A percentile compares a stretch with the other conserved stretches of the same genome.
Conservation (phyloP, 441 rosid genomes). For the Corymbia calophylla region DNA sequence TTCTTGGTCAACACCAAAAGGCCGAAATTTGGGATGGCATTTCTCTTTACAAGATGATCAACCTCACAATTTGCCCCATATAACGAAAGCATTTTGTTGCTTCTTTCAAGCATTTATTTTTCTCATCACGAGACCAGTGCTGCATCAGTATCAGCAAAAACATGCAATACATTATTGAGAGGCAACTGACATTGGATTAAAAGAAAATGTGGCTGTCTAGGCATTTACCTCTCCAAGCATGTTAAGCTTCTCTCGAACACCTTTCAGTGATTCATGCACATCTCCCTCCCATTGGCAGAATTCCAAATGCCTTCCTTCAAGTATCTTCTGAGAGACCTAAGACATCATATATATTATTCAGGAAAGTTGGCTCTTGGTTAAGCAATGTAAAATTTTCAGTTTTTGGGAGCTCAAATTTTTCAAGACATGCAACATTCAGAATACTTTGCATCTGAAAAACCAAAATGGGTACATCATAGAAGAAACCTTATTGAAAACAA, state of each 20-base stretch:
- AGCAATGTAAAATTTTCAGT: background rate
- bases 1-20: background rate
- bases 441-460: background rate
- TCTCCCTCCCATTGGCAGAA: constrained; percentile 62
- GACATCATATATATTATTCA: background rate
- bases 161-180: background rate
- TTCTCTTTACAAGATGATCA: constrained; percentile 41
- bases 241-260: constrained; percentile 68
- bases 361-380: background rate
- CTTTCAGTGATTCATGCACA: constrained; percentile 47
- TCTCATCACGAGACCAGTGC: constrained; percentile 81
- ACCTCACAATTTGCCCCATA: constrained; percentile 76
- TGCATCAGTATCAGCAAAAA: constrained; percentile 18
- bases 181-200: background rate
- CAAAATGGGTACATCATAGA: background rate
- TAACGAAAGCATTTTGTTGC: constrained; percentile 60
- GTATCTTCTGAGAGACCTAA: constrained; percentile 60
- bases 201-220: background rate
- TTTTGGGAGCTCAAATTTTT: background rate
- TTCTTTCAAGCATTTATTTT: constrained; percentile 78
- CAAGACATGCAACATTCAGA: background rate
- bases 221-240: constrained; percentile 67
- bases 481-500: background rate
- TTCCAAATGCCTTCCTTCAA: constrained; percentile 68
- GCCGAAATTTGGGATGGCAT: background rate